Evolutionary conservation across 2,329 filamentous ascomycete genomes (phyloP), one percentile per base, ranked within the genome.

Genomic region (Lojkania enalia): DNA sequence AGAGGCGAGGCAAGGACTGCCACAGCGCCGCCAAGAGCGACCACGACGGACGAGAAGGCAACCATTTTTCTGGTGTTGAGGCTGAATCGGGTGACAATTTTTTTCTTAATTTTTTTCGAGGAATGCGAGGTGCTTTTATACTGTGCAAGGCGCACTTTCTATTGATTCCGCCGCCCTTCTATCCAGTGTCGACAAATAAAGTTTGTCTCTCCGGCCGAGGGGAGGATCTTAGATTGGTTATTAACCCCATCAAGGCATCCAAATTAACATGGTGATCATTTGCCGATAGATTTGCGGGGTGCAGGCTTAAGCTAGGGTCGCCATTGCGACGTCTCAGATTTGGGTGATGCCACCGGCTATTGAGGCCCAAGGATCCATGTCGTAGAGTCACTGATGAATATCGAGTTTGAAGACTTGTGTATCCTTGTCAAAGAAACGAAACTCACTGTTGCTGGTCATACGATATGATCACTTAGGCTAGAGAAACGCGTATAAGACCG

Each of bases 271-370:
- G 51, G 51, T 51, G 46, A 53, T 48, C 39, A 54, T 53, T 51
- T 58, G 51, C 57, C 51, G 57, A 48, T 48, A 54, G 35, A 51
- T 52, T 48, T 58, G 55, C 54, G 60, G 61, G 58, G 56, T 64
- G 44, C 58, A 60, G n/a, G n/a, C n/a, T n/a, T n/a, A n/a, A n/a
- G n/a, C n/a, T n/a, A n/a, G n/a, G n/a, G n/a, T n/a, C n/a, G n/a
- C n/a, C n/a, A n/a, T n/a, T n/a, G n/a, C n/a, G n/a, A n/a, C n/a
- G n/a, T n/a, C n/a, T n/a, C n/a, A n/a, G n/a, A n/a, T n/a, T n/a
- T n/a, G n/a, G n/a, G n/a, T n/a, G n/a, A 36, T 49, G 40, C 61
- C 61, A 59, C 61, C 61, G 60, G 60, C 32, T 64, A 62, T 61
- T 57, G 32, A 36, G 43, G 23, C 43, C 48, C 39, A 46, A 54